Percentiles rank a stretch among this genome's conserved stretches.
These are phyloP conservation scores for Corchorus olitorius DNA, from an alignment of 345 rosid genomes.

Conservation along the genomic window DNA sequence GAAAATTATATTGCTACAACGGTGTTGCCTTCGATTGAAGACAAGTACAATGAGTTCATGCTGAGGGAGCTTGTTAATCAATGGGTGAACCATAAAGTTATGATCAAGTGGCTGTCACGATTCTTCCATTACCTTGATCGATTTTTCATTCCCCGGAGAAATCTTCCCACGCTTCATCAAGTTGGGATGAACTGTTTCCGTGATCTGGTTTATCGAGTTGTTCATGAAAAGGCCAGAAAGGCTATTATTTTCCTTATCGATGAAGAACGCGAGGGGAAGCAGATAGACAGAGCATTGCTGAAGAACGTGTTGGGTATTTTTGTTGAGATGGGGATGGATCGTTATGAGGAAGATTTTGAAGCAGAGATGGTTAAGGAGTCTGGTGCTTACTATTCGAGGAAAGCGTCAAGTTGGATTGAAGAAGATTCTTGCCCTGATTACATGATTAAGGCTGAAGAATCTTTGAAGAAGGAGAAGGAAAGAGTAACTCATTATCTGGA, in stretches of 20 bases:
- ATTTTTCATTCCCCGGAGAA: conserved; percentile 71
- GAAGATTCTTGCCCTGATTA: conserved; percentile 84
- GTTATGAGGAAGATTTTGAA: no score
- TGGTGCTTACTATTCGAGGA: no score
- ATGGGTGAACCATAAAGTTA: conserved; percentile 38
- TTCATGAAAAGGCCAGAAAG: conserved; percentile 59
- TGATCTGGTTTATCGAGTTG: conserved; percentile 49
- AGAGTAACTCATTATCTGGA: conserved; percentile 85
- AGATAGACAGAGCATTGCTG: no score
- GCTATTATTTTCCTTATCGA: conserved; percentile 87
- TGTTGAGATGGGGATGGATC: no score
- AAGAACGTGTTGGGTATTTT: no score
- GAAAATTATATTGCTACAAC: conserved; percentile 55
- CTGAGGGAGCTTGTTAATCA: conserved; percentile 78
- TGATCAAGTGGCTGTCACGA: conserved; percentile 76
- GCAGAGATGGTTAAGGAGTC: no score
- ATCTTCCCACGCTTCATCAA: conserved; percentile 70
- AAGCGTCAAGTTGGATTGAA: conserved; percentile 69
- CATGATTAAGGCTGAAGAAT: conserved; percentile 92
- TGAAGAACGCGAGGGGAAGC: conserved; percentile 74
- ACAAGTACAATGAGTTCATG: conserved; percentile 86
- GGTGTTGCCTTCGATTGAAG: conserved; percentile 69
- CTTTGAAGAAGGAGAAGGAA: conserved; percentile 86
- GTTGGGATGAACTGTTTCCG: conserved; percentile 86
- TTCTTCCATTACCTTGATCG: conserved; percentile 91